These are phyloP conservation scores for Dipteronia dyeriana DNA, from an alignment of 345 rosid genomes.

Conservation along the genomic window DNA sequence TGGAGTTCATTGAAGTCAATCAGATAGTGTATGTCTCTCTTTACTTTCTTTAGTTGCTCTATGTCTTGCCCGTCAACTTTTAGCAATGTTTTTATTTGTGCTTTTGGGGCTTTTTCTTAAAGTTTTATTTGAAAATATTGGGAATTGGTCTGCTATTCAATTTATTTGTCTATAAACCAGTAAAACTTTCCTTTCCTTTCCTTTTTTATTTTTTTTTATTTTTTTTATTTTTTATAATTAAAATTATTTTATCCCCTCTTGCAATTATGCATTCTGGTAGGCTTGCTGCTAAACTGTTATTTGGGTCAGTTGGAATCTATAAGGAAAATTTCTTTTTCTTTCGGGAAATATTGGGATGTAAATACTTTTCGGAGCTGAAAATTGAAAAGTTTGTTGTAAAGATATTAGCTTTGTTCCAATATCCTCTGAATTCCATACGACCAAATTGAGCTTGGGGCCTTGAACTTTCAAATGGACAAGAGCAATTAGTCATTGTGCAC, in stretches of 20 bases:
- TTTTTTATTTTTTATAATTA: too few relatives aligned
- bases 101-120: neutral
- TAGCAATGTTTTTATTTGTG: neutral
- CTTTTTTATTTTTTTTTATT: too few relatives aligned
- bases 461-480: neutral
- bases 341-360: neutral
- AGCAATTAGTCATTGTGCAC: neutral
- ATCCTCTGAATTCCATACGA: neutral
- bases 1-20: constrained; percentile 76
- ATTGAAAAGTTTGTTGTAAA: neutral
- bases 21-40: constrained; percentile 55
- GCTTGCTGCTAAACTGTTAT: neutral
- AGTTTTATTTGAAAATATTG: neutral
- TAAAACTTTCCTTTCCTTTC: neutral
- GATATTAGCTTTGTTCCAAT: neutral
- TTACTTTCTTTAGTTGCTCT: neutral
- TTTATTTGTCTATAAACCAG: neutral
- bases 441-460: neutral
- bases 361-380: neutral
- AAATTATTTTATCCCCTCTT: neutral
- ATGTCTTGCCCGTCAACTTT: constrained; percentile 1
- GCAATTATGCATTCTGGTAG: neutral
- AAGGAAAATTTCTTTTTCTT: neutral
- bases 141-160: neutral
- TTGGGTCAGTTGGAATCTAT: neutral